Evolutionary conservation across 2,329 filamentous ascomycete species (phyloP).

Genomic region (Teratosphaeria zuluensis): DNA sequence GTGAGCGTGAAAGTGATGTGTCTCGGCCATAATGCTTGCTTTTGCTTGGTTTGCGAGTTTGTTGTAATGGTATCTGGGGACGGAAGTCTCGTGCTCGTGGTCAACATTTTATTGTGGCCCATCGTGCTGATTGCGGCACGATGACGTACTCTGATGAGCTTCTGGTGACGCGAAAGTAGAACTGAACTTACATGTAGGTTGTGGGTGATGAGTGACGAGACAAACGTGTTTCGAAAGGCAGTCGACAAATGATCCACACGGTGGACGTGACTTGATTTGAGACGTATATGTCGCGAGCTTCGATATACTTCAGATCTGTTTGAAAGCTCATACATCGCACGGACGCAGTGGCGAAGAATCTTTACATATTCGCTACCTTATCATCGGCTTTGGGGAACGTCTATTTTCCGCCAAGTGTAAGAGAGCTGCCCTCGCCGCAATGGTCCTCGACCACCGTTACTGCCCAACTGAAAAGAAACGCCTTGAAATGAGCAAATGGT

Average conservation of each 20-base stretch:
- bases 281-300: too few species aligned
- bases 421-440: too few species aligned
- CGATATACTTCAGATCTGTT: background rate
- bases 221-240: too few species aligned
- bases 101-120: background rate
- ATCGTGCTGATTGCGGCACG: background rate
- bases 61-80: background rate
- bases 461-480: background rate
- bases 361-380: too few species aligned
- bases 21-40: conserved; percentile 22
- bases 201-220: background rate
- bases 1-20: conserved; percentile 38
- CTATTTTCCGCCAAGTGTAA: too few species aligned
- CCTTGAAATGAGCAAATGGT: background rate
- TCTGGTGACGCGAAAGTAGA: background rate
- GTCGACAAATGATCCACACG: too few species aligned
- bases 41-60: background rate
- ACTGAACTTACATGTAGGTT: background rate
- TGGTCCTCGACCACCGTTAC: background rate
- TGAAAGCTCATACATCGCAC: background rate
- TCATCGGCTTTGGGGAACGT: too few species aligned
- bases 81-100: background rate
- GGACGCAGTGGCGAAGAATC: background rate
- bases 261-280: too few species aligned
- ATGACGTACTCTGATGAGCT: background rate